A percentile compares a stretch with the other conserved stretches of the same genome.
These are phyloP conservation scores for Trypanosoma melophagium DNA, from an alignment of 208 protist species.

Conservation along the genomic window DNA sequence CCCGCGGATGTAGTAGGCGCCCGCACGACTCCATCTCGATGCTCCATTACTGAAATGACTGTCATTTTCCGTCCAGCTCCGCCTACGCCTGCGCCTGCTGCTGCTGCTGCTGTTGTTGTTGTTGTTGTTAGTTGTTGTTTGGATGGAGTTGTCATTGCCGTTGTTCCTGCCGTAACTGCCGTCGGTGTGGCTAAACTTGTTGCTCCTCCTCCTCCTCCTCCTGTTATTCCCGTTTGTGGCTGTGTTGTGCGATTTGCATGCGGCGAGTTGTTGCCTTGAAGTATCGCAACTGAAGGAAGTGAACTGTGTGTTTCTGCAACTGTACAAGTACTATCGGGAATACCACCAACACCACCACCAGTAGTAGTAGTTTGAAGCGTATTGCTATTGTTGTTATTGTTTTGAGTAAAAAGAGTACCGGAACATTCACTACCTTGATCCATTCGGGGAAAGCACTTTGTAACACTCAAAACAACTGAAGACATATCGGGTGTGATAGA, in stretches of 20 bases:
- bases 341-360: neutral
- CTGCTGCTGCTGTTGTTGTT: no score
- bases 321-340: neutral
- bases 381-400: conserved; percentile 7
- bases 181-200: no score
- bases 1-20: no score
- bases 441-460: neutral
- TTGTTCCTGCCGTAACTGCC: no score
- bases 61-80: no score
- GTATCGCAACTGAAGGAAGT: neutral
- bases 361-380: neutral
- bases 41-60: no score
- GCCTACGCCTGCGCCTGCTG: no score
- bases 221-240: no score
- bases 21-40: no score
- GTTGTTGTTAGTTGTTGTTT: no score
- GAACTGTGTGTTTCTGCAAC: neutral
- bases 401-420: neutral
- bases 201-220: no score
- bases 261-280: neutral
- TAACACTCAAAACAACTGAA: neutral
- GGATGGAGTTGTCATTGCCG: neutral
- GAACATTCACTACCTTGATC: conserved; percentile 6
- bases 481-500: neutral
- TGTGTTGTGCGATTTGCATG: no score